phyloP scores from a whole-genome alignment of 805 yeast genomes.

The Saturnispora hagleri region DNA sequence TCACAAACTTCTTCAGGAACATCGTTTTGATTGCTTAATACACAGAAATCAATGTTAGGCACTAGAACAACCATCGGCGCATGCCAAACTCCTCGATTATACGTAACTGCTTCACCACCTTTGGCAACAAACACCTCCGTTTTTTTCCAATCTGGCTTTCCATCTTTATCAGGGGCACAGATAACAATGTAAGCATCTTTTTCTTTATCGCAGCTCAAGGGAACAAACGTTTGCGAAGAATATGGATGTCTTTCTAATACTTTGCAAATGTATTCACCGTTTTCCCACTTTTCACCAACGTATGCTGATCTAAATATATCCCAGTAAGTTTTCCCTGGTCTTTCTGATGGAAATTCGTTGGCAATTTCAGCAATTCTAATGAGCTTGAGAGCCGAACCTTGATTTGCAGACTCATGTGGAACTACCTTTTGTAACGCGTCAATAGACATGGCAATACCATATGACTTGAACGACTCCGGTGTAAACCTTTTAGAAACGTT shows the following conservation, averaged over 20 bases:
- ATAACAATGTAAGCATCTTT: slow-evolving; percentile 64
- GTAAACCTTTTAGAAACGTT: slow-evolving; percentile 42
- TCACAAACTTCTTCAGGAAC: slow-evolving; percentile 72
- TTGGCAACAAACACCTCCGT: slow-evolving; percentile 62
- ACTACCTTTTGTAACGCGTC: slow-evolving; percentile 53
- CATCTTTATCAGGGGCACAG: slow-evolving; percentile 46
- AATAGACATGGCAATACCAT: slow-evolving; percentile 74
- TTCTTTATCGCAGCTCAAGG: slow-evolving; percentile 58
- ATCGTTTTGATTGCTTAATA: slow-evolving; percentile 79
- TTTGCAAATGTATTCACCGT: slow-evolving; percentile 37
- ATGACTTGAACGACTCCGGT: slow-evolving; percentile 54
- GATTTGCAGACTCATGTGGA: slow-evolving; percentile 56
- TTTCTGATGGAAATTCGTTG: slow-evolving; percentile 45
- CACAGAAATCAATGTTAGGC: slow-evolving; percentile 67
- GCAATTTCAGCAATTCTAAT: slow-evolving; percentile 61
- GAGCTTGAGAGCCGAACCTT: slow-evolving; percentile 86
- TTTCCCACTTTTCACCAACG: slow-evolving; percentile 48
- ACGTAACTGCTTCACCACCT: slow-evolving; percentile 86
- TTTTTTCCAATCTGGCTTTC: slow-evolving; percentile 52
- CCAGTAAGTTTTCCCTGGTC: slow-evolving; percentile 55
- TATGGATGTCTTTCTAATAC: slow-evolving; percentile 88
- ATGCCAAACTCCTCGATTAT: slow-evolving; percentile 84
- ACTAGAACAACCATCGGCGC: slow-evolving; percentile 91
- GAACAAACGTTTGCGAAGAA: slow-evolving; percentile 84
- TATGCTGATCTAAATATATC: slow-evolving; percentile 78